phyloP scores from a whole-genome alignment of 805 yeast genomes.

The Yarrowia hollandica region DNA sequence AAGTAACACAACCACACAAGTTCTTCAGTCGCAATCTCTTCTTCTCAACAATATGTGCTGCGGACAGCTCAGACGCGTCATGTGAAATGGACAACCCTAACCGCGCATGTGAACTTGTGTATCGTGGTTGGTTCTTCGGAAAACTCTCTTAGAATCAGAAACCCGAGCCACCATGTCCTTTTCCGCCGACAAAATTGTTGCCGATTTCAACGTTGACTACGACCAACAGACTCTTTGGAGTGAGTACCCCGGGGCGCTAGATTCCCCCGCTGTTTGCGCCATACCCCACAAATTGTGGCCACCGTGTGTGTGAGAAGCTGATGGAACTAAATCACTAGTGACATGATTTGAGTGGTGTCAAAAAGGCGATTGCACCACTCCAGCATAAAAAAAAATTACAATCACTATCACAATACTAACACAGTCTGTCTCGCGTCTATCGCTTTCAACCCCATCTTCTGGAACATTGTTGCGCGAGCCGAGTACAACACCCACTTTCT shows the following conservation, averaged over 20 bases:
- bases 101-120: constrained; percentile 21
- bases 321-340: neutral
- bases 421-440: constrained; percentile 61
- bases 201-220: constrained; percentile 26
- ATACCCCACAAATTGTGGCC: neutral
- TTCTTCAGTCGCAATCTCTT: too few relatives aligned
- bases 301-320: neutral
- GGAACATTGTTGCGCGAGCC: constrained; percentile 87
- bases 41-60: neutral
- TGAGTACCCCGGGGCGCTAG: neutral
- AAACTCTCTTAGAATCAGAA: constrained; percentile 4
- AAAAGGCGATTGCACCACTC: neutral
- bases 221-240: constrained; percentile 21
- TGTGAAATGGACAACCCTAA: constrained; percentile 14
- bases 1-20: too few relatives aligned
- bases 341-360: too few relatives aligned
- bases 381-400: too few relatives aligned
- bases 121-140: neutral
- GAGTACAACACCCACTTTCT: constrained; percentile 78
- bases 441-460: constrained; percentile 89
- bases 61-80: neutral
- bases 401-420: constrained; percentile 24
- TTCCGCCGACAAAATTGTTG: constrained; percentile 12
- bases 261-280: neutral
- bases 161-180: neutral